A percentile compares a stretch with the other conserved stretches of the same genome.
Conservation (phyloP, 1,139 yeast species). For the Yamadazyma blattariae region DNA sequence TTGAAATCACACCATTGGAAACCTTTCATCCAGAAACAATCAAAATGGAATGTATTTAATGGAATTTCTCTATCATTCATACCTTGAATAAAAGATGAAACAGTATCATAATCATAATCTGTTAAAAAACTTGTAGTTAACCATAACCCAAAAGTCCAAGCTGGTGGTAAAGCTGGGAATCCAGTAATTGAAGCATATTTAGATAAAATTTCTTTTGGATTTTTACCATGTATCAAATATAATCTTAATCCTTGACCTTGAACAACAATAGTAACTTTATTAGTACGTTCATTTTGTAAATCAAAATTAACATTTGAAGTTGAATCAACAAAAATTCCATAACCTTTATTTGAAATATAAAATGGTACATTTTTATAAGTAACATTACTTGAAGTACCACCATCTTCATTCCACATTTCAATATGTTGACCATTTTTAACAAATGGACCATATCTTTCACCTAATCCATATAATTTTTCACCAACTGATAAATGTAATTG, state of each 20-base stretch:
- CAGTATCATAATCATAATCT: constrained; percentile 29
- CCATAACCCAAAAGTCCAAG: constrained; percentile 37
- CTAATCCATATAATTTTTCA: constrained; percentile 34
- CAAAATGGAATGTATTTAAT: constrained; percentile 30
- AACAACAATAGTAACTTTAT: constrained; percentile 29
- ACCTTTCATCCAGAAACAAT: constrained; percentile 38
- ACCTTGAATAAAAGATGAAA: constrained; percentile 26
- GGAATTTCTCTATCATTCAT: constrained; percentile 32
- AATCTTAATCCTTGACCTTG: constrained; percentile 29
- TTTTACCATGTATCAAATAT: constrained; percentile 28
- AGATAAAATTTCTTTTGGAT: constrained; percentile 25
- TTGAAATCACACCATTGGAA: constrained; percentile 35
- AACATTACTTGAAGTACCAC: constrained; percentile 34
- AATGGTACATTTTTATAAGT: constrained; percentile 33
- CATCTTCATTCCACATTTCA: constrained; percentile 37
- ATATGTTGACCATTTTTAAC: constrained; percentile 32
- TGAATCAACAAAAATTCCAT: constrained; percentile 31
- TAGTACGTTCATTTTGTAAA: constrained; percentile 31
- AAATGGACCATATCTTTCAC: constrained; percentile 33
- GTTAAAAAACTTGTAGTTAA: constrained; percentile 28
- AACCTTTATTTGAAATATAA: constrained; percentile 27
- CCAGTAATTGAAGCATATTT: constrained; percentile 29
- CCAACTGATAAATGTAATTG: constrained; percentile 31
- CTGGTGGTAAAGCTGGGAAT: constrained; percentile 32
- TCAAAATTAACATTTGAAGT: constrained; percentile 27